Percentiles rank a stretch among this genome's conserved stretches.
Evolutionary conservation across 768 basidiomycete species (phyloP).

Genomic region (Phlebiopsis gigantea): DNA sequence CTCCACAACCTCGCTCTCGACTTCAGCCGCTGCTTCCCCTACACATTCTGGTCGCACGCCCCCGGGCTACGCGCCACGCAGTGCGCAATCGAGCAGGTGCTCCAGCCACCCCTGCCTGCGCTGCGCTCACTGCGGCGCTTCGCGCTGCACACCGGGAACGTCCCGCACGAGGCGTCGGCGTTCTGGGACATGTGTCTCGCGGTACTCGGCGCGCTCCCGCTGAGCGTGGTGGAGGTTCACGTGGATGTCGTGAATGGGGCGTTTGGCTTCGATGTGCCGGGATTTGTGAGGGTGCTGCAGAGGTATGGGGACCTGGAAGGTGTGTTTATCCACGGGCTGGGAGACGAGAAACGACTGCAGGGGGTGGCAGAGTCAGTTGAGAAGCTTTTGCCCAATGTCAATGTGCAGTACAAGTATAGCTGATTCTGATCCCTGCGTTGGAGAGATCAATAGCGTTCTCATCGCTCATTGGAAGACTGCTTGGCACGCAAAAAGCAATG

Average conservation of each 20-base stretch:
- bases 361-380: no score
- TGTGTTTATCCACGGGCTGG: neutral
- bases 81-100: neutral
- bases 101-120: neutral
- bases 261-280: neutral
- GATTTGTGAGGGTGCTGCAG: neutral
- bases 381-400: no score
- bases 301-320: neutral
- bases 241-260: neutral
- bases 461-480: no score
- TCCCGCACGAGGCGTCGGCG: neutral
- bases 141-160: neutral
- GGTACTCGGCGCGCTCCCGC: neutral
- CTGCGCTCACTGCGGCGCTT: neutral
- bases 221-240: neutral
- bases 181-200: neutral
- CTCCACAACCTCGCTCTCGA: neutral
- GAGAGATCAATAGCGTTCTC: no score
- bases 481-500: no score
- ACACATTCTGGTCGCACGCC: neutral
- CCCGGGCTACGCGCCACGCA: neutral
- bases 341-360: no score
- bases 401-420: no score
- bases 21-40: neutral
- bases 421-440: no score